Evolutionary conservation across 352 stramenopile species (phyloP), one percentile per base, ranked within the genome.

Genomic region (Aphanomyces cochlioides): DNA sequence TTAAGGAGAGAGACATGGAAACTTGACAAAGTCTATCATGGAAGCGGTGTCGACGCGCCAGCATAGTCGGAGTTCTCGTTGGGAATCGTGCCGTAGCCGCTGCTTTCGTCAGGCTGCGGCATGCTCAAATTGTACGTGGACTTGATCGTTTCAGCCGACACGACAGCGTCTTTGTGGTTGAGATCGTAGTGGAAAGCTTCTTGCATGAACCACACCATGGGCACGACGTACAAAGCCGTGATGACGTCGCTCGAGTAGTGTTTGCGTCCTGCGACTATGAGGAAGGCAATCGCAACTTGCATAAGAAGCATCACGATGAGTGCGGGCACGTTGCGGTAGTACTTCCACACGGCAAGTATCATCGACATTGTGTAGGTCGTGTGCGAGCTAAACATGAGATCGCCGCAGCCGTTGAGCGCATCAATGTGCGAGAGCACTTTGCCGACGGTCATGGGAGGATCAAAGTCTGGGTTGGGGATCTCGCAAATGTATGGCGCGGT

Each of bases 331-430:
- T 86, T 90, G 66, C 78, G 82, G 81, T 87, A 96, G 81, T 90
- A 96, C 75, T 94, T 96, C 80, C 76, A 90, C 43, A 90, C 74
- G 37, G 81, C 88, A 38, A 93, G 74, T 66, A 95, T 94, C 54
- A 95, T 82, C 67, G 87, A 90, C 74, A 96, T 67, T 5, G 87
- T 95, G 83, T 94, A 96, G 72, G 96, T 97, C 36, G 87, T 97
- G 78, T 97, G 90, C 40, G 86, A 95, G 73, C 87, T 96, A 73
- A 95, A 97, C 87, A 97, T 96, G 63, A 97, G 78, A 72, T 97
- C 90, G 45, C 90, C 90, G 56, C 90, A 97, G 59, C 78, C 85
- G 19, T 90, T 89, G 50, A 94, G 76, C 34, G 86, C 81, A 56
- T 92, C 83, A 50, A 94, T 75, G 45, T 86, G 77, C 37, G 78